Percentiles rank a stretch among this genome's conserved stretches.
Evolutionary conservation across 305 asterid species (phyloP).

Genomic region (Solanum chacoense): DNA sequence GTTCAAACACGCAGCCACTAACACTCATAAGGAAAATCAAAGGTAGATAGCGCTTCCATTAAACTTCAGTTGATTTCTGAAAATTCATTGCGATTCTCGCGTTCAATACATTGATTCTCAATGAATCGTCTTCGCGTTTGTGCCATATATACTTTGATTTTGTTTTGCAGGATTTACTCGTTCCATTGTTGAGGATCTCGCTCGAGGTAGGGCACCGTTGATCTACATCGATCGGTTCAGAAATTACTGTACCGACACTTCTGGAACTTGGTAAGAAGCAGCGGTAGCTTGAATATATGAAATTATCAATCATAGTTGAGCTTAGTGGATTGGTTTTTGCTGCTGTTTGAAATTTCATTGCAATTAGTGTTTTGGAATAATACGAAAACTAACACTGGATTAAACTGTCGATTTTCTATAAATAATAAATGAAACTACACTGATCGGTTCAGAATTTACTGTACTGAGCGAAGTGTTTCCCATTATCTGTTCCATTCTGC

Average conservation of each 20-base stretch:
- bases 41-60: not conserved
- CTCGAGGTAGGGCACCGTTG: constrained; percentile 35
- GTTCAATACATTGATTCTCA: not conserved
- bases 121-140: not conserved
- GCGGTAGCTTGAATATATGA: not conserved
- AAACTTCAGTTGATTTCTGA: not conserved
- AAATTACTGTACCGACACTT: constrained; percentile 47
- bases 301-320: not conserved
- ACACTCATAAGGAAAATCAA: not conserved
- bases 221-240: constrained; percentile 52
- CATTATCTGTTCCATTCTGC: not conserved
- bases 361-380: not conserved
- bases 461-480: constrained; percentile 18
- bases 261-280: constrained; percentile 47
- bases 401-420: not conserved
- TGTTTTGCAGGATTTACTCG: constrained; percentile 44
- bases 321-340: not conserved
- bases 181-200: constrained; percentile 47
- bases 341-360: not conserved
- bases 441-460: constrained; percentile 57
- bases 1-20: not conserved
- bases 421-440: constrained; percentile 5
- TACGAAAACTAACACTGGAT: not conserved
- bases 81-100: not conserved
- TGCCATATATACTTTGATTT: not conserved